Base-by-base conservation (phyloP, 352 stramenopile species). In the Globisporangium radiosum region DNA sequence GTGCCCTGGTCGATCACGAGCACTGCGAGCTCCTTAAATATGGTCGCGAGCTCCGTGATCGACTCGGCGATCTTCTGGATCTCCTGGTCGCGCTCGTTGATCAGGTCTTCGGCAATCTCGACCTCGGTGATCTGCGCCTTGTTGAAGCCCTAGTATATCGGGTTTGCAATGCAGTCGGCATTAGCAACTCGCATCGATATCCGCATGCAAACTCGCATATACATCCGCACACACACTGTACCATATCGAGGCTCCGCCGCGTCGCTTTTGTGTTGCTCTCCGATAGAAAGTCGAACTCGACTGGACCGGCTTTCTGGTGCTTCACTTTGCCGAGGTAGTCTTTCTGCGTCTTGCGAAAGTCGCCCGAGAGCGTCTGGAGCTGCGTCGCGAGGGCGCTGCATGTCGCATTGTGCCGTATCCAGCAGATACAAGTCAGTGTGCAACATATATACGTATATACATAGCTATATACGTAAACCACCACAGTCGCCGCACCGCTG, bases 1-100 rank as follows among this genome's bases (percentile, higher is more conserved):
- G 98, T 99, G 59, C 97, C 97, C 73, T 99, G 97, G 76, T 99
- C 98, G 77, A 99, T 99, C 15, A 99, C 98, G 40, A 99, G 84
- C 52, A 99, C 96, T 0, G 96, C 96, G 9, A 99, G 78, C 76
- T 99, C 98, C 73, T 99, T 99, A 86, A 99, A 99, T 73, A 99
- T 99, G 54, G 92, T 90, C 43, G 96, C 96, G 15, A 99, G 75
- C 74, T 99, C 98, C 64, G 99, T 97, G 72, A 99, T 99, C 49
- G 87, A 98, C 62, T 97, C 96, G 19, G 97, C 97, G 75, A 99
- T 99, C 66, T 98, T 88, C 58, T 91, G 78, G 66, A 98, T 98
- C 66, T 98, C 95, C 65, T 95, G 73, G 72, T 98, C 94, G n/a
- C 95, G 78, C 69, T 98, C 88, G 59, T 98, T 94, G 58, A 98